A percentile compares a stretch with the other conserved stretches of the same genome.
These are phyloP conservation scores for Ajuga reptans DNA, from an alignment of 305 asterid species.

Conservation along the genomic window DNA sequence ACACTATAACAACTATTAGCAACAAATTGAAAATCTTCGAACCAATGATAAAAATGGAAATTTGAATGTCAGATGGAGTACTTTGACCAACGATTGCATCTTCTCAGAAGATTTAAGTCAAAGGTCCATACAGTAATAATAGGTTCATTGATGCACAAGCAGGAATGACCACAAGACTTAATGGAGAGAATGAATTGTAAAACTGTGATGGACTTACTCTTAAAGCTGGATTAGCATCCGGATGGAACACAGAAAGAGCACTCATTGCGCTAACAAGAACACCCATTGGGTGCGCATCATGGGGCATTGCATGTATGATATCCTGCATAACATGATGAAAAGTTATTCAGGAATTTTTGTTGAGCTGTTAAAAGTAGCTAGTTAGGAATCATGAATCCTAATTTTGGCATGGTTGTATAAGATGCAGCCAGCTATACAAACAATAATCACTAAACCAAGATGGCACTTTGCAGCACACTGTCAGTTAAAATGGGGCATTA, in stretches of 20 bases:
- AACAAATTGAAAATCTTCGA: background rate
- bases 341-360: constrained; percentile 18
- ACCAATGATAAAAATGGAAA: background rate
- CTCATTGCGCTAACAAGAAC: constrained; percentile 98
- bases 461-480: background rate
- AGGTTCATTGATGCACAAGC: background rate
- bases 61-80: background rate
- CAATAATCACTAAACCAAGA: constrained; percentile 3
- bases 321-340: constrained; percentile 57
- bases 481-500: background rate
- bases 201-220: constrained; percentile 44
- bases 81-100: constrained; percentile 1
- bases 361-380: background rate
- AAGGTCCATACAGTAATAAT: background rate
- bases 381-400: background rate
- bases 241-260: constrained; percentile 92
- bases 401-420: background rate
- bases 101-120: background rate
- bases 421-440: background rate
- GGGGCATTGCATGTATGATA: constrained; percentile 97
- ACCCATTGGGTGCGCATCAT: constrained; percentile 99
- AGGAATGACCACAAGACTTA: background rate
- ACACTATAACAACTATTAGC: background rate
- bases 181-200: background rate
- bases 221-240: constrained; percentile 98